Base-by-base conservation (phyloP, 768 basidiomycete genomes). In the Cantharellus cinnabarinus region DNA sequence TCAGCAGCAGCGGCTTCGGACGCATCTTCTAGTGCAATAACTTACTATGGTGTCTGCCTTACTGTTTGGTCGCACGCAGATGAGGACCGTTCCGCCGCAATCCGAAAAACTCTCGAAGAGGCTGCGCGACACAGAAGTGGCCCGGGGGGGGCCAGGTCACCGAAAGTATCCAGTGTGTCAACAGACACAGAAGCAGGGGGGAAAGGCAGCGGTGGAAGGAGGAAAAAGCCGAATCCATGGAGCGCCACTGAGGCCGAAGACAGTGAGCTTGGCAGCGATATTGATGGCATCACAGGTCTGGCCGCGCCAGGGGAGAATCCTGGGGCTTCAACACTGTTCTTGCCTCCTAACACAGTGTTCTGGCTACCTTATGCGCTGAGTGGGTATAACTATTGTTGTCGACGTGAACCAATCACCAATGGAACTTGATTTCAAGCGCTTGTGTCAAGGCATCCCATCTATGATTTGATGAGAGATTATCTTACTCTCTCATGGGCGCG, bases 31-130 rank as follows among this genome's bases (percentile, higher is more conserved):
- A 42, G 44, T 50, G 64, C 65, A 40, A 63, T 88, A 62, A 81
- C 84, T 4, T 94, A 89, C 68, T 80, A 95, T 66, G 90, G 89
- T 53, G 89, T 94, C 42, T 89, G 89, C 64, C 75, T 98, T 61
- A 90, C 89, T 1, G 89, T 95, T 2, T 98, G 90, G 90, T 89
- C 87, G 2, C 90, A 93, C 66, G 90, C 90, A 20, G 93, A 97
- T 67, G 82, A 82, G 0, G 84, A 90, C 65, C 81, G 90, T 54
- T 82, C 84, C 58, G 76, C 75, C 10, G 89, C 89, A 0, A 91
- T 93, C 64, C 80, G 89, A 29, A 77, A 83, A 56, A 86, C 85
- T 4, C 75, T 88, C 54, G 87, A 89, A 67, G 82, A 83, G 0
- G 79, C 63, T 35, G 61, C 61, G 20, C 52, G 52, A 7, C 14